Conservation (phyloP, 2,329 filamentous ascomycete species). For the Coniochaeta hoffmannii region DNA sequence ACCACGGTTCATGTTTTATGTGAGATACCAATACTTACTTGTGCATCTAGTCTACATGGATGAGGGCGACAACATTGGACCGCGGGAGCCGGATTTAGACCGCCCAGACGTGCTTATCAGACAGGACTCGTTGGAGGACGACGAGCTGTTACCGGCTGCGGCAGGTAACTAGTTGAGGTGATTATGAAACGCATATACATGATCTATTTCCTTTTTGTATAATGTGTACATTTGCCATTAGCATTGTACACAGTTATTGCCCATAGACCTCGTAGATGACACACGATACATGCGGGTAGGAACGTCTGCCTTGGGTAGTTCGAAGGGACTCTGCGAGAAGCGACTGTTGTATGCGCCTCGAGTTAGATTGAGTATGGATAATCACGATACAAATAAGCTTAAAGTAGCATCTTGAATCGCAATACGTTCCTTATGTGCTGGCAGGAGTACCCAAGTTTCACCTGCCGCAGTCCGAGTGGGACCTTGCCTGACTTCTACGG, state of each 20-base stretch:
- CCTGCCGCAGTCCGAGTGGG: no score
- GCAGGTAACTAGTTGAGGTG: background rate
- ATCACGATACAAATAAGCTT: no score
- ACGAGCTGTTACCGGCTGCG: background rate
- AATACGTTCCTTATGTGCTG: no score
- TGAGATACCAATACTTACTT: constrained; percentile 6
- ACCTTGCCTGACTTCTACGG: no score
- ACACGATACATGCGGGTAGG: background rate
- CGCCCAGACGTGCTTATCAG: background rate
- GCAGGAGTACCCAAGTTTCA: no score
- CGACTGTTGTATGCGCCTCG: no score
- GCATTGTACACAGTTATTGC: background rate
- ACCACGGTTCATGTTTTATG: background rate
- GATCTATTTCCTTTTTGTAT: background rate
- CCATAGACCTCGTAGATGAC: background rate
- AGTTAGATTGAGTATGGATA: no score
- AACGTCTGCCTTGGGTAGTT: background rate
- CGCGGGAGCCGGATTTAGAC: background rate
- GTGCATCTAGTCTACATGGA: constrained; percentile 12
- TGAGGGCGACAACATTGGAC: background rate
- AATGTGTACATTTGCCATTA: background rate
- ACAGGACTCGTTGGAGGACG: background rate
- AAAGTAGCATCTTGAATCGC: no score
- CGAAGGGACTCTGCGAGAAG: no score
- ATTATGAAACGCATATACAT: background rate